Conservation (phyloP, 352 stramenopile species). For the Globisporangium emineosum region DNA sequence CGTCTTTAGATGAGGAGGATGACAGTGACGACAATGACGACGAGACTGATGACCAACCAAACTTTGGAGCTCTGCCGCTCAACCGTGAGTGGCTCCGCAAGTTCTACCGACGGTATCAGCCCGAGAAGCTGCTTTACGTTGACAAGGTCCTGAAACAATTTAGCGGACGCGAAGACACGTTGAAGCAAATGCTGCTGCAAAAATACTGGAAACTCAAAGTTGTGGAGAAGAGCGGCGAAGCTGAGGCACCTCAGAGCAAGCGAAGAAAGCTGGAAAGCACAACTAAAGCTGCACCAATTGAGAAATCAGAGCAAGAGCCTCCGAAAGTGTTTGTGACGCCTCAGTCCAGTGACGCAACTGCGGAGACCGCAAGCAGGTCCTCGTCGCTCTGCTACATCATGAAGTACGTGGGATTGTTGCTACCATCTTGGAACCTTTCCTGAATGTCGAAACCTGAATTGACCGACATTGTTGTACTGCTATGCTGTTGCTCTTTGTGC, state of each 20-base stretch:
- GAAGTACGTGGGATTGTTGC: constrained; percentile 19
- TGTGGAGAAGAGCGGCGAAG: not conserved
- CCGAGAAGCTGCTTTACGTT: constrained; percentile 40
- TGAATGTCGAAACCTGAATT: not conserved
- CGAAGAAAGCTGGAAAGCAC: constrained; percentile 12
- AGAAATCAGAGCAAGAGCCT: not conserved
- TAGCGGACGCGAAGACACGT: constrained; percentile 52
- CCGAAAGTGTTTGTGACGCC: constrained; percentile 6
- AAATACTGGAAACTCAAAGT: constrained; percentile 36
- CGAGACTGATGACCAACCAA: not conserved
- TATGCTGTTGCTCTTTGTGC: not conserved
- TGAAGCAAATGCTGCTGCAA: constrained; percentile 53
- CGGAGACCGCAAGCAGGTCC: not conserved
- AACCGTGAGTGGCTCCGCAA: constrained; percentile 46
- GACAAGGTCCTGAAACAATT: constrained; percentile 62
- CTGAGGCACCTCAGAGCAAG: constrained; percentile 5
- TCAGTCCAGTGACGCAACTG: not conserved
- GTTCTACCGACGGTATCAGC: constrained; percentile 57
- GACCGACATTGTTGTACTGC: not conserved
- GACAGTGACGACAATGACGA: constrained; percentile 6
- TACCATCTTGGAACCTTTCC: not conserved
- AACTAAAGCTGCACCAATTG: constrained; percentile 25
- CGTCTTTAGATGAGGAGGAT: constrained; percentile 18
- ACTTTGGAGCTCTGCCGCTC: constrained; percentile 25
- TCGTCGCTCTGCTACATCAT: constrained; percentile 31